Evolutionary conservation across 2,329 filamentous ascomycete genomes (phyloP), one percentile per base, ranked within the genome.

Genomic region (Neonectria ditissima): DNA sequence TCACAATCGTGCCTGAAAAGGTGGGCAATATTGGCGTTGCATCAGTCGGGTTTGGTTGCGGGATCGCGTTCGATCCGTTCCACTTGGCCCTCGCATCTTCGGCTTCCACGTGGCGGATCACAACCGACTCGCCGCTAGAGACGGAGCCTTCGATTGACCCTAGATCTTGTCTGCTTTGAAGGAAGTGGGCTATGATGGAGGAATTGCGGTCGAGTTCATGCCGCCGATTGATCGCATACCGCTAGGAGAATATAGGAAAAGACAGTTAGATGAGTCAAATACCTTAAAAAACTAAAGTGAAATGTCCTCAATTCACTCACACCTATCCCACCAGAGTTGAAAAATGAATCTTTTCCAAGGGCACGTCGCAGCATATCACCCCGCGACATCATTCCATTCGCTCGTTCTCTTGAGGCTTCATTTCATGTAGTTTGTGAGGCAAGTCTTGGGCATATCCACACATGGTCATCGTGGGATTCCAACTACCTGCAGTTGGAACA

Each of bases 141-240:
- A 68, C 37, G 68, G 68, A 10, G 64, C 55, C 0, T 69, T 70
- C 2, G 61, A 70, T 10, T 70, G 68, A 65, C 43, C 63, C 1
- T 50, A 30, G 0, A 70, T 70, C 8, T 68, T 70, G 39, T 4
- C 60, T 1, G 47, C 60, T 0, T 48, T 70, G 0, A 24, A 18
- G 1, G 56, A 68, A 39, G 59, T 30, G 4, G 65, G 67, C 0
- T 70, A 70, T 2, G 43, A 65, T 24, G 67, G 68, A 3, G 67
- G 48, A 0, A 3, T 70, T 11, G 58, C 65, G 0, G 67, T 70
- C 10, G 68, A 70, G 24, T 70, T 64, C 5, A 70, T 70, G 68
- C 68, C 68, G 4, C 37, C 67, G 1, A 68, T 69, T 61, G 68
- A 70, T 41, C 65, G 67, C 1, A 65, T 67, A 0, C 68, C 68